phyloP scores from a whole-genome alignment of 2,329 filamentous ascomycete species.

The Achaetomium macrosporum region DNA sequence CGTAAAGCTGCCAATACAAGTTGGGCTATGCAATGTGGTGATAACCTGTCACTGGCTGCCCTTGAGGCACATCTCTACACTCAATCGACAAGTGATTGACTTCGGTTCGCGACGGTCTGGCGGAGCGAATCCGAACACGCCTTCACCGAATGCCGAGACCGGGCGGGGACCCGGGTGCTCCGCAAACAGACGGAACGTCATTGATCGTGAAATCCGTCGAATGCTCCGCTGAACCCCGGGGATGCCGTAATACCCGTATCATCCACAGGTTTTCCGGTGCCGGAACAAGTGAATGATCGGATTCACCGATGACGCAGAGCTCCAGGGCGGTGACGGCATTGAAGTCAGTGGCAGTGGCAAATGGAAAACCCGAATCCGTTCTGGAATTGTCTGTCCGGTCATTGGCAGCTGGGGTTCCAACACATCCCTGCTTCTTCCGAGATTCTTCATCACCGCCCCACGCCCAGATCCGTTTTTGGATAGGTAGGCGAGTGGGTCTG shows the following conservation, averaged over 20 bases:
- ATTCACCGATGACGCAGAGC: conserved; percentile 4
- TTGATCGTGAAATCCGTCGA: not conserved
- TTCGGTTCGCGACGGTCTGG: not conserved
- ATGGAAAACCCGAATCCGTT: not conserved
- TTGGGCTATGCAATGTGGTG: not conserved
- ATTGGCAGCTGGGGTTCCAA: conserved; percentile 8
- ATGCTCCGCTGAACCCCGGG: not conserved
- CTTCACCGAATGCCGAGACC: not conserved
- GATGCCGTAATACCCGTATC: not conserved
- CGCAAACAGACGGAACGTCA: not conserved
- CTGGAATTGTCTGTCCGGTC: not conserved
- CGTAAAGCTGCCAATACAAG: conserved; percentile 1
- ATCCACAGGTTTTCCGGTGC: not conserved
- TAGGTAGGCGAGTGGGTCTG: conserved; percentile 5
- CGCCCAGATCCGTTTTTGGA: conserved; percentile 7
- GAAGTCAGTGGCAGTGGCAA: conserved; percentile 2
- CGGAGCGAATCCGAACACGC: not conserved
- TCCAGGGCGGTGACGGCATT: not conserved
- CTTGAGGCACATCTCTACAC: not conserved
- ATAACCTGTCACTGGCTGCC: no score
- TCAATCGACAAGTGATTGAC: not conserved
- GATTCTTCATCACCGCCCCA: conserved; percentile 17
- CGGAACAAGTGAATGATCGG: not conserved
- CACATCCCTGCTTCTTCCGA: conserved; percentile 14
- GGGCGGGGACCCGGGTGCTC: not conserved